These are phyloP conservation scores for Neurospora pannonica DNA, from an alignment of 495 filamentous ascomycete species.

Conservation along the genomic window DNA sequence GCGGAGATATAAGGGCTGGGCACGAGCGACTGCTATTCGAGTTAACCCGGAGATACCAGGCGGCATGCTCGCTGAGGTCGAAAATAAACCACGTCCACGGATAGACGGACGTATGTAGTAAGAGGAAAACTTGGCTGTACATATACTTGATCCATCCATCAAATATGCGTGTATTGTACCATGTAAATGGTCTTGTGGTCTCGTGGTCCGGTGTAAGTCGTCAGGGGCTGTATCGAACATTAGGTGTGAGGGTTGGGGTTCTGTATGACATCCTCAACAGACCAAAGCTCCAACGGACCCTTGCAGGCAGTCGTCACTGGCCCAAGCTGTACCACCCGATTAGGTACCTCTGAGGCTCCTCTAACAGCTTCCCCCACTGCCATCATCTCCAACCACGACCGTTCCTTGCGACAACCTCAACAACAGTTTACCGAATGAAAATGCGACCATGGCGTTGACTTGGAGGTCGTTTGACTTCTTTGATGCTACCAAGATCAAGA, in stretches of 20 bases:
- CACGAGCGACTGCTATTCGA: neutral
- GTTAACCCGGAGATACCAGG: neutral
- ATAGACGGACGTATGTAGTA: too few species aligned
- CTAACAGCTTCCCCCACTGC: neutral
- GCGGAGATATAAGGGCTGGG: neutral
- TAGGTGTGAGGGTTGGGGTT: conserved; percentile 13
- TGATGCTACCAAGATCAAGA: conserved; percentile 77
- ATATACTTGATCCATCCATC: too few species aligned
- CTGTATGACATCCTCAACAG: neutral
- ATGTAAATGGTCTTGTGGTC: neutral
- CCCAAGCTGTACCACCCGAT: neutral
- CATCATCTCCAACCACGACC: neutral
- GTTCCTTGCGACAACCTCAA: neutral
- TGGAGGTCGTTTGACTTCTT: conserved; percentile 99
- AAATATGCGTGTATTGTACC: neutral
- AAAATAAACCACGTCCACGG: neutral
- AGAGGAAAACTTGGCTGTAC: too few species aligned
- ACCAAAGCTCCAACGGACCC: conserved; percentile 1
- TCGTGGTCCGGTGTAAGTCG: neutral
- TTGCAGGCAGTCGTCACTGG: conserved; percentile 3
- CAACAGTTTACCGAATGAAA: conserved; percentile 4
- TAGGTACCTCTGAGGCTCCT: neutral
- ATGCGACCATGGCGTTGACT: conserved; percentile 36
- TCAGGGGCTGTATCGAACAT: too few species aligned
- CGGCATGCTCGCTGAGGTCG: neutral